Percentiles rank a stretch among this genome's conserved stretches.
Conservation (phyloP, 2,329 filamentous ascomycete genomes). For the Ophiostoma sp. region DNA sequence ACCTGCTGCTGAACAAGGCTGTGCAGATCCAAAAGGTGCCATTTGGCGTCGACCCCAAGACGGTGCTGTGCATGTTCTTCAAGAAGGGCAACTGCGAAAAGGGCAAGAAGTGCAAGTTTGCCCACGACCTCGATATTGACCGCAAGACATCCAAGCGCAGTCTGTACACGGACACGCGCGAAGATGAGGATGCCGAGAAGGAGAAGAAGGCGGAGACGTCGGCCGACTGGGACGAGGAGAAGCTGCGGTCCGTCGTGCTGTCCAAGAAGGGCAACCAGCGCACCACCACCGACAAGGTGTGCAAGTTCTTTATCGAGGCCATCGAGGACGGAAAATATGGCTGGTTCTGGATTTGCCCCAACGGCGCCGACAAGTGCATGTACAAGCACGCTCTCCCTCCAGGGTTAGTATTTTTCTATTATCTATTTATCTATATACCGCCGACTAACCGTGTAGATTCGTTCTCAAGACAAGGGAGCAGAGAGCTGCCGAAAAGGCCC, state of each 20-base stretch:
- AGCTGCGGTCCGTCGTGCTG: conserved; percentile 80
- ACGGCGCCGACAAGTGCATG: conserved; percentile 96
- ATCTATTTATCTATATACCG: conserved; percentile 2
- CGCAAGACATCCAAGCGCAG: conserved; percentile 90
- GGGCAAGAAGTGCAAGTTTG: conserved; percentile 96
- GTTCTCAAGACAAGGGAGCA: conserved; percentile 97
- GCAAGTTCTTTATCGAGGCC: conserved; percentile 96
- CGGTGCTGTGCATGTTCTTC: conserved; percentile 90
- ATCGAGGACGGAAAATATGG: conserved; percentile 98
- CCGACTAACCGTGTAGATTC: conserved; percentile 55
- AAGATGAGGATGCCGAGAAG: conserved; percentile 47
- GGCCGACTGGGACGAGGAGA: conserved; percentile 96
- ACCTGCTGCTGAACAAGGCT: conserved; percentile 80
- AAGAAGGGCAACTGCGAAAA: conserved; percentile 98
- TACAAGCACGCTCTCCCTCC: conserved; percentile 93
- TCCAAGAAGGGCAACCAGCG: conserved; percentile 97
- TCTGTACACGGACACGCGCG: conserved; percentile 79
- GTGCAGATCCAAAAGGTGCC: conserved; percentile 96
- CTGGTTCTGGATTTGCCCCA: conserved; percentile 98
- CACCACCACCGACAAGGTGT: conserved; percentile 95
- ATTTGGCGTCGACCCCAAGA: conserved; percentile 97
- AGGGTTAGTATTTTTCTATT: conserved; percentile 56
- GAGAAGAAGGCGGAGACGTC: conserved; percentile 84
- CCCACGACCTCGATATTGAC: conserved; percentile 82
- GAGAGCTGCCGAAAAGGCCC: conserved; percentile 86